Conservation (phyloP, 768 basidiomycete species). For the Tephrocybe sp. region DNA sequence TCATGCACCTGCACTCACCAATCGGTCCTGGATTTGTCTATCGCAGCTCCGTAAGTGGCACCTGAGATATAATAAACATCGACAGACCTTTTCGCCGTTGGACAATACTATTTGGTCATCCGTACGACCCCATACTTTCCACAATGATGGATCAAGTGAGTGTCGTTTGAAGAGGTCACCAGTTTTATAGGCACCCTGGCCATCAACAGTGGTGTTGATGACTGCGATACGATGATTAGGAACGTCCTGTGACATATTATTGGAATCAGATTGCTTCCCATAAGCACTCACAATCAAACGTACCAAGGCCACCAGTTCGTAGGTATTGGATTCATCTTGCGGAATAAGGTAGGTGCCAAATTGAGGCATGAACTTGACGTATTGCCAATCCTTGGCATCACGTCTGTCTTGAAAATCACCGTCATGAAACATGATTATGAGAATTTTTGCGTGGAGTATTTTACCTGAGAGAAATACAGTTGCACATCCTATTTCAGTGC, state of each 20-base stretch:
- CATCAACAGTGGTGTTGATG: constrained; percentile 32
- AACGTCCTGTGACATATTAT: constrained; percentile 2
- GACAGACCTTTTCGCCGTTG: constrained; percentile 39
- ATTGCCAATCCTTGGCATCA: constrained; percentile 9
- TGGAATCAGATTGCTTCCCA: not conserved
- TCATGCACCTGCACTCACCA: constrained; percentile 2
- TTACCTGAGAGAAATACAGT: constrained; percentile 2
- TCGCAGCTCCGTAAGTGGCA: not conserved
- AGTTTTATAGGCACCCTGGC: constrained; percentile 39
- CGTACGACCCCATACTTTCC: constrained; percentile 32
- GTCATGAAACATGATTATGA: not conserved
- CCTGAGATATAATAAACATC: not conserved
- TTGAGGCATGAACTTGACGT: constrained; percentile 6
- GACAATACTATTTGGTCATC: constrained; percentile 47
- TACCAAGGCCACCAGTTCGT: constrained; percentile 9
- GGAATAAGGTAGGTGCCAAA: constrained; percentile 6
- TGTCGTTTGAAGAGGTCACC: constrained; percentile 42
- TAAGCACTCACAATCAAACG: not conserved
- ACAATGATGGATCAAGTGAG: constrained; percentile 33
- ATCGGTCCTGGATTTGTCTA: constrained; percentile 14
- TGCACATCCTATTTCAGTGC: not conserved
- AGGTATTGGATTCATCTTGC: constrained; percentile 4
- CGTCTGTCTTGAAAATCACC: not conserved
- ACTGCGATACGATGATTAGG: constrained; percentile 4
- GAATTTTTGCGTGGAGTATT: not conserved